These are phyloP conservation scores for Lachnellula cervina DNA, from an alignment of 2,329 filamentous ascomycete species.

Conservation along the genomic window DNA sequence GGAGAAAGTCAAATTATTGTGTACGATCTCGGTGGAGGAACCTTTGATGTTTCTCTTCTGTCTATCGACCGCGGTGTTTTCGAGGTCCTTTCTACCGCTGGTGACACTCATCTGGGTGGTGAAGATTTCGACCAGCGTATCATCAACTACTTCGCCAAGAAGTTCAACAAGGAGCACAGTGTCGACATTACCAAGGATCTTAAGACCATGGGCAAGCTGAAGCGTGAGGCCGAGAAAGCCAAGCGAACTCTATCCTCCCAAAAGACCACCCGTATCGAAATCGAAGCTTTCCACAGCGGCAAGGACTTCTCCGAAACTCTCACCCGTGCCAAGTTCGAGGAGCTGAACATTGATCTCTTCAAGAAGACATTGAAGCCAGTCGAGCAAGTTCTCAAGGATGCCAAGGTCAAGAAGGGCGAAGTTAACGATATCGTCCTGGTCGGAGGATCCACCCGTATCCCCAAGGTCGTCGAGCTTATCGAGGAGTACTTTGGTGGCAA, in stretches of 20 bases:
- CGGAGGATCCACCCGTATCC: constrained; percentile 98
- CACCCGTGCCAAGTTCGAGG: constrained; percentile 98
- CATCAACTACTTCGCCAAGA: constrained; percentile 94
- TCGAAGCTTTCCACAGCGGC: constrained; percentile 94
- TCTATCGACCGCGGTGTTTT: constrained; percentile 91
- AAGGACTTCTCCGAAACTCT: constrained; percentile 98
- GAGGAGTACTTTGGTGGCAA: constrained; percentile 95
- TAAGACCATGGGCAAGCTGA: constrained; percentile 99
- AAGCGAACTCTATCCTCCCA: constrained; percentile 96
- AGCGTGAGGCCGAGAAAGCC: constrained; percentile 99
- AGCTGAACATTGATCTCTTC: constrained; percentile 98
- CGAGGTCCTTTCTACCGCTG: constrained; percentile 88
- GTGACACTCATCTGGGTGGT: constrained; percentile 96
- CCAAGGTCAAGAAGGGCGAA: constrained; percentile 93
- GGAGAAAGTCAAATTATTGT: constrained; percentile 86
- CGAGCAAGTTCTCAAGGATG: constrained; percentile 97
- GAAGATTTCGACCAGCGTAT: constrained; percentile 98
- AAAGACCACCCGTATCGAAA: constrained; percentile 91
- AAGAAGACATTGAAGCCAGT: constrained; percentile 99
- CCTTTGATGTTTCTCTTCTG: constrained; percentile 89
- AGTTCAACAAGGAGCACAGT: constrained; percentile 96
- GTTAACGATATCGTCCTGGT: constrained; percentile 96
- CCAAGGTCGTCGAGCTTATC: constrained; percentile 90
- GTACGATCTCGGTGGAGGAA: constrained; percentile 92
- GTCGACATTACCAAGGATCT: constrained; percentile 91